Conservation (phyloP, 2,329 filamentous ascomycete species). For the Alternaria alternata region DNA sequence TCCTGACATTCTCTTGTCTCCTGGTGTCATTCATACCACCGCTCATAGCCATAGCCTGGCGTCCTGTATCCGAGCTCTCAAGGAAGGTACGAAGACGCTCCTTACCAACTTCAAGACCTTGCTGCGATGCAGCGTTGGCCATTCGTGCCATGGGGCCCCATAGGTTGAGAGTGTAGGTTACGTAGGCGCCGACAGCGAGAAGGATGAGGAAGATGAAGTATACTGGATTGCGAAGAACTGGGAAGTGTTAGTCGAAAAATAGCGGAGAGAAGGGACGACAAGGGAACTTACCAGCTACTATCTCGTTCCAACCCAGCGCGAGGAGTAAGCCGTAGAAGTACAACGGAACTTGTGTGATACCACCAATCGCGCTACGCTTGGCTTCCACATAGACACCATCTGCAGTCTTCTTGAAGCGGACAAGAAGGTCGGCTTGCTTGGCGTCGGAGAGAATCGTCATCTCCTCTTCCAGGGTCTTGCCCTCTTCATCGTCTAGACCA, state of each 20-base stretch:
- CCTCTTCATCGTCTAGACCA: conserved; percentile 92
- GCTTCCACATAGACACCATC: conserved; percentile 98
- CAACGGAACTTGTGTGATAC: conserved; percentile 89
- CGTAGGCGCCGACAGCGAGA: conserved; percentile 77
- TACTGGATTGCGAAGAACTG: conserved; percentile 91
- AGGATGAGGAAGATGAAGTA: conserved; percentile 91
- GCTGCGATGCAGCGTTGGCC: conserved; percentile 84
- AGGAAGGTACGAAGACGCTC: conserved; percentile 90
- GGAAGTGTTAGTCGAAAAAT: conserved; percentile 21
- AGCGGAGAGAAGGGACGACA: neutral
- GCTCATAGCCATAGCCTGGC: conserved; percentile 80
- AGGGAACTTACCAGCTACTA: conserved; percentile 79
- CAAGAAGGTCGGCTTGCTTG: conserved; percentile 89
- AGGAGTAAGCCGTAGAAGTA: conserved; percentile 94
- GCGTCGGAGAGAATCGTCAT: conserved; percentile 92
- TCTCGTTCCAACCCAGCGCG: conserved; percentile 98
- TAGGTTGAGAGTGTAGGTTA: conserved; percentile 92
- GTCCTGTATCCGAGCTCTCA: conserved; percentile 82
- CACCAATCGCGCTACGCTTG: conserved; percentile 94
- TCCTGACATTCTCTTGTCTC: conserved; percentile 36
- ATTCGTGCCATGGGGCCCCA: conserved; percentile 97
- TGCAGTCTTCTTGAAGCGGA: conserved; percentile 97
- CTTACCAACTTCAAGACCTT: conserved; percentile 91
- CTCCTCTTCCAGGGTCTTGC: conserved; percentile 93
- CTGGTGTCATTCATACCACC: conserved; percentile 21